Conservation (phyloP, 257 asterid species). For the Galeopsis tetrahit region DNA sequence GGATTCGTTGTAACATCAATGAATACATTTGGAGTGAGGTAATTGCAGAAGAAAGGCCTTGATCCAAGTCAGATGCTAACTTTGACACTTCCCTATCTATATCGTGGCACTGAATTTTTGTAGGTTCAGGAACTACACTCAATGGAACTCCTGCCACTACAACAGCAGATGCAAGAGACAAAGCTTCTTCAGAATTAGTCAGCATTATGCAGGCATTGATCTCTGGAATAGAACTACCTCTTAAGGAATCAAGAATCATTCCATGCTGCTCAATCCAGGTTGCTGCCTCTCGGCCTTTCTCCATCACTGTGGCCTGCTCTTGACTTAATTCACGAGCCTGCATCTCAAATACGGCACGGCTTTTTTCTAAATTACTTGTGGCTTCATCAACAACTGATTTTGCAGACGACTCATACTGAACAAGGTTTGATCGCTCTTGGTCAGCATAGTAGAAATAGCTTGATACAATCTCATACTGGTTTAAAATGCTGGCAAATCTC, state of each 20-base stretch:
- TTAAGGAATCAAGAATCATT: conserved; percentile 85
- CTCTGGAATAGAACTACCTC: conserved; percentile 82
- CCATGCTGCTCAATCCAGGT: conserved; percentile 95
- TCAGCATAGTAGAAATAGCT: conserved; percentile 76
- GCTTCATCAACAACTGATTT: conserved; percentile 82
- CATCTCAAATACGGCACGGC: conserved; percentile 66
- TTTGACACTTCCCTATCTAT: conserved; percentile 91
- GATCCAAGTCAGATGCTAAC: conserved; percentile 72
- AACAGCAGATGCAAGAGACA: conserved; percentile 86
- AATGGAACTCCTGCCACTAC: conserved; percentile 87
- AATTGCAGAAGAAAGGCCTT: conserved; percentile 82
- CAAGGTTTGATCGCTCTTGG: conserved; percentile 77
- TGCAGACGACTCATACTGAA: conserved; percentile 78
- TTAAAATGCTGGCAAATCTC: conserved; percentile 70
- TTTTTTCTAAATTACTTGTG: conserved; percentile 68
- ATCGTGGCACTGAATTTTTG: conserved; percentile 89
- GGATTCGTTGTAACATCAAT: conserved; percentile 80
- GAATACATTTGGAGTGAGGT: conserved; percentile 82
- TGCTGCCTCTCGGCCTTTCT: conserved; percentile 86
- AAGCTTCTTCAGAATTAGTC: conserved; percentile 71
- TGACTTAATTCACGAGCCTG: conserved; percentile 83
- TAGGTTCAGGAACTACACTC: conserved; percentile 97
- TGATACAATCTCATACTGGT: conserved; percentile 81
- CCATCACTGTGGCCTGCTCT: conserved; percentile 75
- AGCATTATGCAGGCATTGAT: conserved; percentile 55